Evolutionary conservation across 768 basidiomycete species (phyloP).

Genomic region (Leccinum subtestaceum): DNA sequence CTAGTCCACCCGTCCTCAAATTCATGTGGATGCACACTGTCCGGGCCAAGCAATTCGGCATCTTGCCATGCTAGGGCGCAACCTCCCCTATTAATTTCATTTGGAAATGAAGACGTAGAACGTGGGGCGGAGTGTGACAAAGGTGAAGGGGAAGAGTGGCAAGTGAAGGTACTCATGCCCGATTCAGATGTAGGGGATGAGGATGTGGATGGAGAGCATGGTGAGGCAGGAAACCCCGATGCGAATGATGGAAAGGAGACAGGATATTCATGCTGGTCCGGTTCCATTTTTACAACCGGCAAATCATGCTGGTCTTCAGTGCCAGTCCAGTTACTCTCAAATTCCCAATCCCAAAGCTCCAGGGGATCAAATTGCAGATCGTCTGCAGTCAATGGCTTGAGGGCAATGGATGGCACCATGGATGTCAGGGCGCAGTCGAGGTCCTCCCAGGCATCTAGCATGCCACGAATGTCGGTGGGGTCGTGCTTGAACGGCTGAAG

Average conservation of each 20-base stretch:
- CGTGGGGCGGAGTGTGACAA: slow-evolving; percentile 8
- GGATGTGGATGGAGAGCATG: slow-evolving; percentile 20
- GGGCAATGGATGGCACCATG: slow-evolving; percentile 27
- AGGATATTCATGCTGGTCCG: slow-evolving; percentile 38
- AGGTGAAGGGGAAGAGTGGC: slow-evolving; percentile 14
- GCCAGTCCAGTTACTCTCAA: slow-evolving; percentile 28
- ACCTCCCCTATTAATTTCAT: slow-evolving; percentile 7
- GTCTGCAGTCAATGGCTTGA: slow-evolving; percentile 32
- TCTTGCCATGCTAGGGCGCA: slow-evolving; percentile 40
- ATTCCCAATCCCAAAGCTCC: slow-evolving; percentile 36
- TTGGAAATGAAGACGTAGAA: slow-evolving; percentile 10
- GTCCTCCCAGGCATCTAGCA: slow-evolving; percentile 71
- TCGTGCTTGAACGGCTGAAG: slow-evolving; percentile 52
- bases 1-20: slow-evolving; percentile 39
- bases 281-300: slow-evolving; percentile 38
- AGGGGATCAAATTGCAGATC: slow-evolving; percentile 46
- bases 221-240: slow-evolving; percentile 11
- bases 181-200: slow-evolving; percentile 23
- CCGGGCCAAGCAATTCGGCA: slow-evolving; percentile 45
- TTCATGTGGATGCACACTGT: slow-evolving; percentile 41
- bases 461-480: slow-evolving; percentile 56
- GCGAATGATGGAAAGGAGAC: slow-evolving; percentile 5
- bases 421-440: slow-evolving; percentile 40
- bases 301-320: slow-evolving; percentile 19
- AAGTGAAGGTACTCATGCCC: slow-evolving; percentile 13